Evolutionary conservation across 1,284 basidiomycete genomes (phyloP), one percentile per base, ranked within the genome.

Genomic region (Ganoderma lingzhi): DNA sequence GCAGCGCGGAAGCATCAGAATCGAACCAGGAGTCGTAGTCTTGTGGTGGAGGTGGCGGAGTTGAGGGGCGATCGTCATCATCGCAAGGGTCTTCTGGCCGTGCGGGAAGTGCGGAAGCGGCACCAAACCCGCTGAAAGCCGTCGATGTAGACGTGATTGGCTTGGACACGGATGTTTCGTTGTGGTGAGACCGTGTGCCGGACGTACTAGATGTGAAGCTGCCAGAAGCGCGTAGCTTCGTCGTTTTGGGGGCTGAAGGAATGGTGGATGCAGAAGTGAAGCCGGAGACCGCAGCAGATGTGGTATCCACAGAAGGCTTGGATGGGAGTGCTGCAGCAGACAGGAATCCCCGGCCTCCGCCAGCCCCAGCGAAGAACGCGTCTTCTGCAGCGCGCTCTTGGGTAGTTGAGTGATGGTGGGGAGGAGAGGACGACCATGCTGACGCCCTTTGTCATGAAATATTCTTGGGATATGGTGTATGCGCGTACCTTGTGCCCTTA

Each of bases 21-120:
- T 84, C 80, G 77, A 92, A 92, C 89, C 89, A 91, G 3, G 83
- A 78, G n/a, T 84, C 82, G 70, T 85, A 84, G 71, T 89, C 85
- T 45, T 77, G 79, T 59, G 87, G 85, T 60, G 76, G 77, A 0
- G 83, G 82, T 5, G 79, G 78, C 68, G 85, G 83, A 10, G 85
- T 84, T 2, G 85, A 86, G 1, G 82, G 81, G 3, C 84, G 61
- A 10, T 70, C 67, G 37, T 63, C 68, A 45, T 70, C 67, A 32
- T 62, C 67, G 45, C 48, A 58, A 51, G 61, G 58, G 6, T 66
- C 51, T 32, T 69, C 70, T 61, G 58, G 45, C 23, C 32, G 63
- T 3, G 64, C 17, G 5, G 68, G 64, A 6, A 75, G 73, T n/a
- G 72, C 67, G 23, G 73, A 70, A 35, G 74, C 68, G 19, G 74